Evolutionary conservation across 805 yeast genomes (phyloP), one percentile per base, ranked within the genome.

Genomic region (Spencermartinsiella europaea): DNA sequence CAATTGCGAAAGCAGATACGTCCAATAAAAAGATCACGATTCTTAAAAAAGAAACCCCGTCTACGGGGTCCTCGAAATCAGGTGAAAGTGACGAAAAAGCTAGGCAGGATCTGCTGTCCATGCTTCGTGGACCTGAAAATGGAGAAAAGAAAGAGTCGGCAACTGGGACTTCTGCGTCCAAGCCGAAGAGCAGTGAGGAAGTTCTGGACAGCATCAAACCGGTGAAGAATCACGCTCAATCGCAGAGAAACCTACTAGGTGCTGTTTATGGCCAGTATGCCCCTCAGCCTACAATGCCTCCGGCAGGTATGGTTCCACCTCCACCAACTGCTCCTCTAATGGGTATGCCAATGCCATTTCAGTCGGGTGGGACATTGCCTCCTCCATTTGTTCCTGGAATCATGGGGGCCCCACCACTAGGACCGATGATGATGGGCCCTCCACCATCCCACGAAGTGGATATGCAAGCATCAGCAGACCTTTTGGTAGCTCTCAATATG

Each of bases 261-360:
- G 54, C 57, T 5, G 43, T 54, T 17, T 43, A 47, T 45, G 47
- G 53, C 16, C 49, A 49, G 28, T 46, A 49, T 45, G 52, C 48
- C 38, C 52, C 48, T 33, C 57, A 43, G n/a, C 52, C 52, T 16
- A 48, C 56, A 22, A 57, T 61, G 2, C 62, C 64, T 34, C 52
- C 64, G 33, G 63, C 64, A 4, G 62, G 60, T 34, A 54, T 55
- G 12, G 34, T 56, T 50, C 51, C 59, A 53, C 46, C 53, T 34
- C 16, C 22, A 25, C 60, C 60, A 15, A 53, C 47, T 21, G 52
- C 38, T n/a, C 56, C 48, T 34, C 40, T 46, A 50, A 51, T 21
- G 36, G 48, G 38, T 49, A 44, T 43, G 49, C 15, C 21, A 4
- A 14, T 38, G 4, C 39, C 27, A 15, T 12, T 25, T 35, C 38